Base-by-base conservation (phyloP, 2,329 filamentous ascomycete genomes). In the Akanthomyces uredinophilus region DNA sequence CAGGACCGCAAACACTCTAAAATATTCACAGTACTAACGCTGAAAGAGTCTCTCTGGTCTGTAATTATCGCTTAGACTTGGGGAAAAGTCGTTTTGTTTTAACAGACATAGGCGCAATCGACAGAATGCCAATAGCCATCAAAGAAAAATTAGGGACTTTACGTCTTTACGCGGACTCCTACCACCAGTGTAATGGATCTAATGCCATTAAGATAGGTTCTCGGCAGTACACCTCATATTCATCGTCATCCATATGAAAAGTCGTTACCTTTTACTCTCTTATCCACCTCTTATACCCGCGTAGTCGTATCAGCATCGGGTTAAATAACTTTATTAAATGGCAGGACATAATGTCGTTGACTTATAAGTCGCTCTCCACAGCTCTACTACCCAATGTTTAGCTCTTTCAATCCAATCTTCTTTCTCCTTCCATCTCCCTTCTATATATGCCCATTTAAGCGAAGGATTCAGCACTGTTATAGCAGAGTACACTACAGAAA, bases 251-350 rank as follows among this genome's bases (percentile, higher is more conserved):
- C 24, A 58, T 63, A 27, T 53, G 59, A 3, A 59, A 41, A 53
- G 59, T 59, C 16, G 39, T 60, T 16, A 55, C 47, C 29, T 63
- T 59, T 37, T 63, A 41, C 50, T 63, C 55, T 13, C 60, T 63
- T n/a, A 63, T 63, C 61, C 39, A 63, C 32, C 24, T 60, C 50
- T 60, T 63, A 24, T 63, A 63, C 27, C 55, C 27, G 32, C 60
- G 60, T 41, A n/a, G 47, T 39, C 61, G 55, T 62, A 54, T 56
- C 18, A 27, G n/a, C n/a, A n/a, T n/a, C n/a, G n/a, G n/a, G n/a
- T n/a, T 8, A 5, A n/a, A 5, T 46, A 22, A 39, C 37, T 57
- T 20, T 46, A 16, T 29, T 37, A 5, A 5, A 11, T 32, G 13
- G 54, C 43, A 50, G 56, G 56, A n/a, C 29, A 50, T 3, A 44